These are phyloP conservation scores for Bromus sterilis DNA, from an alignment of 176 grass and related monocot species.

Conservation along the genomic window DNA sequence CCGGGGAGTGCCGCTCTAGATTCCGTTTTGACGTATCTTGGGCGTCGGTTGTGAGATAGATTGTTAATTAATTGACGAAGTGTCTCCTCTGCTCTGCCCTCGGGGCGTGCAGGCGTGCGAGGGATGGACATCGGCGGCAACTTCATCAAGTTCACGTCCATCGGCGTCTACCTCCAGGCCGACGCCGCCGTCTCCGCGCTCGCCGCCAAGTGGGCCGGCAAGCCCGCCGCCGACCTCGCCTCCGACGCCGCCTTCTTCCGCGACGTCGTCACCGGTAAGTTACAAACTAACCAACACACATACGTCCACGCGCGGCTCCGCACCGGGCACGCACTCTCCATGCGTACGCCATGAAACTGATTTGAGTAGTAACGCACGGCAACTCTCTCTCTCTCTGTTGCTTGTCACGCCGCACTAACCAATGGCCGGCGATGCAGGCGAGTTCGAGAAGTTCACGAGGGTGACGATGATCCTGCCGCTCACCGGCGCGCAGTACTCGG, in stretches of 20 bases:
- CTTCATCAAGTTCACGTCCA: constrained; percentile 88
- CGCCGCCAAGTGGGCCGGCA: constrained; percentile 51
- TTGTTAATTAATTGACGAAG: not conserved
- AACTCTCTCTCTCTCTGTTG: too few relatives aligned
- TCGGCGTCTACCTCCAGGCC: constrained; percentile 73
- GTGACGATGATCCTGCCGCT: constrained; percentile 71
- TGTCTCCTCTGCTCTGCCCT: not conserved
- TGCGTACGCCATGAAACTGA: not conserved
- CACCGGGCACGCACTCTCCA: not conserved
- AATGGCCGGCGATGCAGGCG: constrained; percentile 22
- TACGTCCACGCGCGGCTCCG: too few relatives aligned
- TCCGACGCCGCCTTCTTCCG: constrained; percentile 42
- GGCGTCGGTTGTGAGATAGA: not conserved
- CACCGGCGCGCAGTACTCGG: constrained; percentile 73
- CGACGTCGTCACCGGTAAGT: constrained; percentile 59
- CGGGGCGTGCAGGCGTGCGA: constrained; percentile 34
- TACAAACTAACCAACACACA: not conserved
- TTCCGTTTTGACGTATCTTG: not conserved
- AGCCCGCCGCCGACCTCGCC: constrained; percentile 57
- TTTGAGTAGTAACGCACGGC: too few relatives aligned
- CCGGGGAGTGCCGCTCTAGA: not conserved
- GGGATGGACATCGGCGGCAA: constrained; percentile 65
- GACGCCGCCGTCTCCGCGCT: constrained; percentile 45
- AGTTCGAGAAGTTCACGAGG: constrained; percentile 76
- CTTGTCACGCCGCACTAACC: not conserved